Conservation (phyloP, 345 rosid species). For the Gossypium longicalyx region DNA sequence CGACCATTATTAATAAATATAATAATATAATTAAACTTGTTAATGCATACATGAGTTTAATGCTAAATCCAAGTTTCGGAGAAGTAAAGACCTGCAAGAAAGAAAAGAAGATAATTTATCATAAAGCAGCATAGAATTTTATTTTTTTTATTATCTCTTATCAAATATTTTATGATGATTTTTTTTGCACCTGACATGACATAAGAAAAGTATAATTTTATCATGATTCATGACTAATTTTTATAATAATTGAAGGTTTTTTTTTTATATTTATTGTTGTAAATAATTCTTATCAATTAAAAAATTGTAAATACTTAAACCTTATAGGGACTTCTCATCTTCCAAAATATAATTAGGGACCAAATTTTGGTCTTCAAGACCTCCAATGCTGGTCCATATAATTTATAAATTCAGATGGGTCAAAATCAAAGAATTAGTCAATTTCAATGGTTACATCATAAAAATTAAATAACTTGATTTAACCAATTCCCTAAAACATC, state of each 20-base stretch:
- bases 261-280: neutral
- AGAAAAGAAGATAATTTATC: too few relatives aligned
- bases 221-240: too few relatives aligned
- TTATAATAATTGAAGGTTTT: neutral
- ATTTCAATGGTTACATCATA: neutral
- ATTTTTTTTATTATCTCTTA: too few relatives aligned
- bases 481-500: neutral
- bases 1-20: neutral
- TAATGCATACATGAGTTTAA: too few relatives aligned
- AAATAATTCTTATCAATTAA: neutral
- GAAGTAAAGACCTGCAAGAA: too few relatives aligned
- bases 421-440: neutral
- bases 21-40: neutral
- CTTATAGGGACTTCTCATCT: constrained; percentile 1
- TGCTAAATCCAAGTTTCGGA: too few relatives aligned
- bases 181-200: too few relatives aligned
- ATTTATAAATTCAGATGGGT: neutral
- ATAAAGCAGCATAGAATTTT: too few relatives aligned
- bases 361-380: neutral
- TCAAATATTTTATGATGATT: too few relatives aligned
- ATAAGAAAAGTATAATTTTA: too few relatives aligned
- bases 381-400: neutral
- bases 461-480: neutral
- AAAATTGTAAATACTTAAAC: neutral
- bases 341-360: neutral